phyloP scores from a whole-genome alignment of 441 rosid genomes.

The Viola pubescens region DNA sequence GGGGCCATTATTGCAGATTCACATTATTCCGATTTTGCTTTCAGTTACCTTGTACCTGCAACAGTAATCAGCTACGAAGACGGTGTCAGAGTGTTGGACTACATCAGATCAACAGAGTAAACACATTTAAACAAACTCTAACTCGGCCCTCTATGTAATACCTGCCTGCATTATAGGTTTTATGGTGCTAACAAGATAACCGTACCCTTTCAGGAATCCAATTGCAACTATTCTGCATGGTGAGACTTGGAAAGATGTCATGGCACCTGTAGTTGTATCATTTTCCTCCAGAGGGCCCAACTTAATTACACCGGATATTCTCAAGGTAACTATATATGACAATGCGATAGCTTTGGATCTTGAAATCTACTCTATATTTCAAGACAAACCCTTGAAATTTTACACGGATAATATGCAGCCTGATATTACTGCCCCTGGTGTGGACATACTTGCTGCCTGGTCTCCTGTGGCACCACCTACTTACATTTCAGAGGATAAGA shows the following conservation, averaged over 20 bases:
- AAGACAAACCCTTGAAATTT: not conserved
- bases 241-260: conserved; percentile 33
- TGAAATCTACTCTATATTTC: not conserved
- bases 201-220: conserved; percentile 41
- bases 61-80: conserved; percentile 41
- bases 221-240: conserved; percentile 56
- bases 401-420: conserved; percentile 39
- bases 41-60: conserved; percentile 38
- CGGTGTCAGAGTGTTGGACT: conserved; percentile 36
- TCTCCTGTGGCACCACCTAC: conserved; percentile 23
- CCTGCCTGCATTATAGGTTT: not conserved
- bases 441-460: conserved; percentile 80
- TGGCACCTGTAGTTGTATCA: conserved; percentile 55
- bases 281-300: conserved; percentile 85
- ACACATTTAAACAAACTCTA: not conserved
- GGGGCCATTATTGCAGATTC: conserved; percentile 32
- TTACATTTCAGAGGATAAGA: conserved; percentile 26
- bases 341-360: not conserved
- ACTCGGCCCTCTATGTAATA: not conserved
- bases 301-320: conserved; percentile 43
- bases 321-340: conserved; percentile 44
- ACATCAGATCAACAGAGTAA: conserved; percentile 63
- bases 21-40: conserved; percentile 20
- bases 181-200: not conserved
- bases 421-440: conserved; percentile 85